phyloP scores from a whole-genome alignment of 2,329 filamentous ascomycete genomes.

The Xylaria sp. region DNA sequence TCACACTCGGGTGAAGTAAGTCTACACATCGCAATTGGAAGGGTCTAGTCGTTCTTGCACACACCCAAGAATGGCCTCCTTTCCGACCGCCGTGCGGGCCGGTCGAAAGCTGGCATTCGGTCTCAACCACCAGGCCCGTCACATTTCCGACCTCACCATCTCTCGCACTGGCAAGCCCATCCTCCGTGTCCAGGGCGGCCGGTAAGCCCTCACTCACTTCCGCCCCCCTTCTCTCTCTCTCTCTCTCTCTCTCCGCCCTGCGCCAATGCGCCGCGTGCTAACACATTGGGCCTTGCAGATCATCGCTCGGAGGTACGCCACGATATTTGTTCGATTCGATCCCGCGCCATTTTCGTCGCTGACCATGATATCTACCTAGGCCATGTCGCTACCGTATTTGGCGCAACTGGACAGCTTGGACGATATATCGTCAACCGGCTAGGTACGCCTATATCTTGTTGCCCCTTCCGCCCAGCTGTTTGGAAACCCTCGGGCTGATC shows the following conservation, averaged over 20 bases:
- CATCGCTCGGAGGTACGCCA: conserved; percentile 81
- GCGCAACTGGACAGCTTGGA: conserved; percentile 94
- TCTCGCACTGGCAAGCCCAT: conserved; percentile 97
- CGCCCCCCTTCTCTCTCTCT: not conserved
- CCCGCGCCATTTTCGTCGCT: conserved; percentile 35
- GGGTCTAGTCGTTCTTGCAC: conserved; percentile 46
- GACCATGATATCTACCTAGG: conserved; percentile 62
- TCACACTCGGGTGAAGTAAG: conserved; percentile 34
- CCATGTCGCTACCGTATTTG: conserved; percentile 97
- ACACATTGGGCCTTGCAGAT: conserved; percentile 61
- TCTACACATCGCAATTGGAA: conserved; percentile 46
- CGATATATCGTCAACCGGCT: conserved; percentile 98
- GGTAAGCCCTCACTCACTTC: conserved; percentile 65
- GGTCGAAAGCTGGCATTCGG: conserved; percentile 60
- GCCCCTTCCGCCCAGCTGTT: not conserved
- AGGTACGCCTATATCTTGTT: conserved; percentile 58
- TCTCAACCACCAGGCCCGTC: conserved; percentile 60
- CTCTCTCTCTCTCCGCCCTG: not conserved
- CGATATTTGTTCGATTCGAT: conserved; percentile 22
- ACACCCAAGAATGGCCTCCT: conserved; percentile 63
- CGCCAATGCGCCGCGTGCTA: conserved; percentile 42
- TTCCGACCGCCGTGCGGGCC: conserved; percentile 67
- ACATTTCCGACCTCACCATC: conserved; percentile 86
- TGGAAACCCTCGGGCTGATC: conserved; percentile 43
- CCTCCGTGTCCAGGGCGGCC: conserved; percentile 86